phyloP scores from a whole-genome alignment of 1,284 basidiomycete genomes.

The Rhodofomes roseus region DNA sequence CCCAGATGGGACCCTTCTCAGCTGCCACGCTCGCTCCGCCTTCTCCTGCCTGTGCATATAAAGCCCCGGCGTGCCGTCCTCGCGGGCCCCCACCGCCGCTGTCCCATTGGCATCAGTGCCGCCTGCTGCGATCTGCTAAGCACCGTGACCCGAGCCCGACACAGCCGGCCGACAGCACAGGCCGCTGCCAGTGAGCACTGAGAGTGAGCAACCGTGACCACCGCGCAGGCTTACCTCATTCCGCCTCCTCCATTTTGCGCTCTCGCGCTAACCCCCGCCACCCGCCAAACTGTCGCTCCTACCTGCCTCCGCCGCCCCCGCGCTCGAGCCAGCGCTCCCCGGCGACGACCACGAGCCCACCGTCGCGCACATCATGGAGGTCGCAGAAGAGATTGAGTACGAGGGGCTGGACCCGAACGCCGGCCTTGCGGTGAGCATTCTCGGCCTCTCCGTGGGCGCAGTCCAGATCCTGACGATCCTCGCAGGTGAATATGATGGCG shows the following conservation, averaged over 20 bases:
- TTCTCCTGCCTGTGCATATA: conserved; percentile 6
- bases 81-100: background rate
- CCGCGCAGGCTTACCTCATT: background rate
- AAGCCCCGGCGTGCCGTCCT: background rate
- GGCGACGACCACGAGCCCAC: background rate
- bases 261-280: background rate
- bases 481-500: conserved; percentile 92
- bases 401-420: conserved; percentile 76
- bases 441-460: background rate
- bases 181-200: background rate
- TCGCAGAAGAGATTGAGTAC: conserved; percentile 63
- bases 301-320: background rate
- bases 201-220: background rate
- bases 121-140: background rate
- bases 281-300: conserved; percentile 8
- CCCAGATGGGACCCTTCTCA: conserved; percentile 4
- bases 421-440: conserved; percentile 56
- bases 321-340: conserved; percentile 2
- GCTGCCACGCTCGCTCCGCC: conserved; percentile 8
- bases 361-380: conserved; percentile 19
- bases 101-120: no score
- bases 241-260: background rate
- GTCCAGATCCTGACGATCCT: background rate
- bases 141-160: background rate
- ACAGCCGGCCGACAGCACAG: background rate